These are phyloP conservation scores for Solanum infundibuliforme DNA, from an alignment of 257 asterid species.

Conservation along the genomic window DNA sequence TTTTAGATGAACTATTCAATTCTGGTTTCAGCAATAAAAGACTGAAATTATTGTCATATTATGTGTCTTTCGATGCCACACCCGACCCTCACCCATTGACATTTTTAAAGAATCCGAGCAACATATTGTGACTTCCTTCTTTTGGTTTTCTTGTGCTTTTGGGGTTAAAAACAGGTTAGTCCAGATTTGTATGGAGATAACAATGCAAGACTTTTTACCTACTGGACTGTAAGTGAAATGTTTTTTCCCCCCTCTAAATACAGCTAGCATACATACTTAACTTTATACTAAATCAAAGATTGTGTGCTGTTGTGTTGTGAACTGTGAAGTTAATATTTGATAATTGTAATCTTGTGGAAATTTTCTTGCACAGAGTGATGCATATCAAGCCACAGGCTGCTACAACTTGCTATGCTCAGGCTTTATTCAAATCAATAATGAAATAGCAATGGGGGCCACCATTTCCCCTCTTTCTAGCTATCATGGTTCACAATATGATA, in stretches of 20 bases:
- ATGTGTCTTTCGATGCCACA: neutral
- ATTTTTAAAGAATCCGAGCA: neutral
- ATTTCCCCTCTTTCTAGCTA: conserved; percentile 59
- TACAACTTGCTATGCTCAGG: conserved; percentile 80
- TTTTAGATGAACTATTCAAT: neutral
- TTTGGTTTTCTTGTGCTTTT: neutral
- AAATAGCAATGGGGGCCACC: conserved; percentile 80
- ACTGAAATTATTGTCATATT: neutral
- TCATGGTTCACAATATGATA: conserved; percentile 55
- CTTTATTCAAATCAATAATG: conserved; percentile 63
- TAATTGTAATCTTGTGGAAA: conserved; percentile 8
- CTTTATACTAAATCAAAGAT: neutral
- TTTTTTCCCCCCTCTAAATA: neutral
- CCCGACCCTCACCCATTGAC: neutral
- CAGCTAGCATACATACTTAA: conserved; percentile 19
- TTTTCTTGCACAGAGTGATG: conserved; percentile 55
- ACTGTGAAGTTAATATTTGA: neutral
- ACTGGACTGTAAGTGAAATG: conserved; percentile 77
- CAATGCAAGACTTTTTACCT: conserved; percentile 80
- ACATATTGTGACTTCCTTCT: neutral
- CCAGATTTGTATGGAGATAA: conserved; percentile 80
- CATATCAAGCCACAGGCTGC: conserved; percentile 84
- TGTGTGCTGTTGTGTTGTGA: neutral
- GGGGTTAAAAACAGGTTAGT: conserved; percentile 48
- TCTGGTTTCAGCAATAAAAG: neutral